Evolutionary conservation across 192 early-diverging fungal genomes (phyloP).

Genomic region (Pilaira anomala): DNA sequence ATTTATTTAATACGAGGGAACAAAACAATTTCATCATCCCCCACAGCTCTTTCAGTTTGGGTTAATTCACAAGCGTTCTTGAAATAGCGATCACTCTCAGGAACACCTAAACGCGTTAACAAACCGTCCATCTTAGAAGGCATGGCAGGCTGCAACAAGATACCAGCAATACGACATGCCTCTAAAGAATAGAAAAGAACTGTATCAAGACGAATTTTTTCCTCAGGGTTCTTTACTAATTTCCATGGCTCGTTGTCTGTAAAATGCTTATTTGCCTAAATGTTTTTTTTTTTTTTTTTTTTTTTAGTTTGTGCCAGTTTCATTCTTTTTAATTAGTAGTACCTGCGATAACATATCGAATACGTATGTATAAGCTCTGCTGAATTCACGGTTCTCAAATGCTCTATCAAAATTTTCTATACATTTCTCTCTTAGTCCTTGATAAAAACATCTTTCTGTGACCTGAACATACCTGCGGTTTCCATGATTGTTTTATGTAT

Average conservation of each 20-base stretch:
- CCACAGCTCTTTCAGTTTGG: background rate
- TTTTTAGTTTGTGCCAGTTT: too few species aligned
- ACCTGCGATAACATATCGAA: slow-evolving; percentile 64
- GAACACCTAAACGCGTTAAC: slow-evolving; percentile 63
- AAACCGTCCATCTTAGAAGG: slow-evolving; percentile 69
- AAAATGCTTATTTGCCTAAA: slow-evolving; percentile 73
- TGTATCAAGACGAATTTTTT: slow-evolving; percentile 50
- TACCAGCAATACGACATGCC: slow-evolving; percentile 64
- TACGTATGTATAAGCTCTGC: slow-evolving; percentile 54
- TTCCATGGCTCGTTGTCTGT: slow-evolving; percentile 77
- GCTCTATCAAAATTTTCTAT: slow-evolving; percentile 32
- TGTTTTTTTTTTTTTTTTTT: background rate
- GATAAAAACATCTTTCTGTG: slow-evolving; percentile 1
- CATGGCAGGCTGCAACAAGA: slow-evolving; percentile 84
- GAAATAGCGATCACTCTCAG: slow-evolving; percentile 56
- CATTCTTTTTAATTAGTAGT: background rate
- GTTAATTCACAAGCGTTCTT: slow-evolving; percentile 33
- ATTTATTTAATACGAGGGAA: background rate
- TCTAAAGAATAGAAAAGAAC: slow-evolving; percentile 77
- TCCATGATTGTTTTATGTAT: slow-evolving; percentile 32
- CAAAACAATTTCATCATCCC: background rate
- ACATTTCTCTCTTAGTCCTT: background rate
- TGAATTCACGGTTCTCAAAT: slow-evolving; percentile 61
- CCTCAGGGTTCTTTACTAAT: slow-evolving; percentile 50
- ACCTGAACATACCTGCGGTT: slow-evolving; percentile 28